These are phyloP conservation scores for Citeromyces nyonsensis DNA, from an alignment of 805 yeast species.

Conservation along the genomic window DNA sequence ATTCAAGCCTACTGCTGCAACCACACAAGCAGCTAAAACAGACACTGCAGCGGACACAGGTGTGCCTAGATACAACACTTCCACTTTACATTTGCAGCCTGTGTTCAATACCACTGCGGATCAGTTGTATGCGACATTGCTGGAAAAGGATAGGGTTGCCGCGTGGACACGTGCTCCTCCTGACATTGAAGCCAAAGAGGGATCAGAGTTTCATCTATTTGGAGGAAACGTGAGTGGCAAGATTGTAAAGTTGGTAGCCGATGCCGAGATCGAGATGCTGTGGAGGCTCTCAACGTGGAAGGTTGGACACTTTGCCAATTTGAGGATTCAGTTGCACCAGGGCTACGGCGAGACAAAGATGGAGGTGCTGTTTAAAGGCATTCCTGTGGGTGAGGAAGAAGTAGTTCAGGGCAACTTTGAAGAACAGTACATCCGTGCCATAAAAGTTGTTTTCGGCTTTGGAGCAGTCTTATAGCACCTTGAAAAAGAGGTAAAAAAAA, in stretches of 20 bases:
- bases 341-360: constrained; percentile 77
- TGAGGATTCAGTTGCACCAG: constrained; percentile 53
- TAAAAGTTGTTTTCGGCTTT: constrained; percentile 86
- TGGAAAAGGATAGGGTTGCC: constrained; percentile 65
- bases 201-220: constrained; percentile 54
- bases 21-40: constrained; percentile 13
- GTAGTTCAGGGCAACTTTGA: constrained; percentile 73
- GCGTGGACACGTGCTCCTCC: constrained; percentile 83
- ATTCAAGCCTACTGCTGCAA: constrained; percentile 9
- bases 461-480: constrained; percentile 62
- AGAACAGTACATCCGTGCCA: constrained; percentile 77
- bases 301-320: constrained; percentile 59
- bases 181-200: constrained; percentile 39
- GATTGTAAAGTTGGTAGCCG: constrained; percentile 40
- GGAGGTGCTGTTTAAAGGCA: constrained; percentile 68
- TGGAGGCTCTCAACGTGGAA: constrained; percentile 93
- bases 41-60: constrained; percentile 7
- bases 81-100: constrained; percentile 64
- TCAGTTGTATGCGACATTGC: constrained; percentile 63
- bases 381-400: constrained; percentile 94
- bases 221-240: constrained; percentile 80
- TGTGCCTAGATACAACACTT: constrained; percentile 62
- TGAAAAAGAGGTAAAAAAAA: background rate
- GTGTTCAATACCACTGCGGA: constrained; percentile 79
- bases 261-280: constrained; percentile 45